Evolutionary conservation across 306 rosid species (phyloP).

Genomic region (Prinsepia uniflora): DNA sequence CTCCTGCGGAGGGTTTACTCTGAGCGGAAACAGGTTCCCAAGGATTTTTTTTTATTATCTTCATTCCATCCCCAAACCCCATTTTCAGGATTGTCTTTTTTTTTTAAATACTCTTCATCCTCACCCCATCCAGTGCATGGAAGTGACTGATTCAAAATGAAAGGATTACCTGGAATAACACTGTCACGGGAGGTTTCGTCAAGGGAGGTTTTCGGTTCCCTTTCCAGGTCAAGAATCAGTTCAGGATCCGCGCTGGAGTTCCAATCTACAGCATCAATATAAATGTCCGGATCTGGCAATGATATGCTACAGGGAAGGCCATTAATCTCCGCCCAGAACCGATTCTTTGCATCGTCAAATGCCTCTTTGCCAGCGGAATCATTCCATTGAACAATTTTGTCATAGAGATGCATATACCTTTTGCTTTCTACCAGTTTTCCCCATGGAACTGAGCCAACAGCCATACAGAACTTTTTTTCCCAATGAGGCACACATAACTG

Average conservation of each 20-base stretch:
- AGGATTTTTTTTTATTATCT: constrained; percentile 25
- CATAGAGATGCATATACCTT: constrained; percentile 44
- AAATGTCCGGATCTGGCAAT: constrained; percentile 64
- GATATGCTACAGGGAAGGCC: constrained; percentile 40
- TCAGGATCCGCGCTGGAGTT: constrained; percentile 48
- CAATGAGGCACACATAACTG: constrained; percentile 52
- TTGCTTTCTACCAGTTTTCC: constrained; percentile 51
- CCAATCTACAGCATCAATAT: constrained; percentile 70
- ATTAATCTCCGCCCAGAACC: constrained; percentile 62
- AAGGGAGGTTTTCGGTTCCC: constrained; percentile 25
- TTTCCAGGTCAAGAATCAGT: constrained; percentile 54
- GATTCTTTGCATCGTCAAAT: constrained; percentile 62
- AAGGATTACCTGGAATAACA: constrained; percentile 34
- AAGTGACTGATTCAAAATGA: constrained; percentile 37
- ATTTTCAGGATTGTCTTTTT: constrained; percentile 20
- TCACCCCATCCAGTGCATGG: constrained; percentile 51
- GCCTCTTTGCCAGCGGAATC: constrained; percentile 83
- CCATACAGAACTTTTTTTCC: constrained; percentile 66
- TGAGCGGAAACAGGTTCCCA: constrained; percentile 32
- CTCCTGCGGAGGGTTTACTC: constrained; percentile 8
- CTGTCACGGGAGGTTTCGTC: constrained; percentile 21
- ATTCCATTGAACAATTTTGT: constrained; percentile 57
- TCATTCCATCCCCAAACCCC: constrained; percentile 25
- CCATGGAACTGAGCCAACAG: constrained; percentile 70
- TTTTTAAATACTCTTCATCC: constrained; percentile 32